Conservation (phyloP, 306 rosid species). For the Urtica urens region DNA sequence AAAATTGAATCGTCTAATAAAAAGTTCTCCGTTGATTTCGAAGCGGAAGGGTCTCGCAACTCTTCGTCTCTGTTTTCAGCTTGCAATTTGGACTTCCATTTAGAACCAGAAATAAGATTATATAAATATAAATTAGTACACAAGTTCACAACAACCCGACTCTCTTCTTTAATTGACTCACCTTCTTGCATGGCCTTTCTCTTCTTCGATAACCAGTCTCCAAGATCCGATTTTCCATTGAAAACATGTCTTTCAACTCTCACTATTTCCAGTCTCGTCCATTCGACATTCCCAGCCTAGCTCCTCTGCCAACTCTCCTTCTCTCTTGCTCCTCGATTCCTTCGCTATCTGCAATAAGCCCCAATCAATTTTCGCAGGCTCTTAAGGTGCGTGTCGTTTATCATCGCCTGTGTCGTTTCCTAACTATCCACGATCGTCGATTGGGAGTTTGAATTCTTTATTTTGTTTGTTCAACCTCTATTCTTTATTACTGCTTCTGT, state of each 20-base stretch:
- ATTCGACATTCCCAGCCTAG: constrained; percentile 6
- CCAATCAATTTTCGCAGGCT: too few relatives aligned
- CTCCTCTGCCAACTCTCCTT: constrained; percentile 6
- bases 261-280: background rate
- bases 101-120: too few relatives aligned
- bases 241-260: background rate
- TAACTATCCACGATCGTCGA: too few relatives aligned
- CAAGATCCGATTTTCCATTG: constrained; percentile 23
- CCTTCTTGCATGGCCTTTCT: constrained; percentile 10
- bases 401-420: background rate
- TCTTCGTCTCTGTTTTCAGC: too few relatives aligned
- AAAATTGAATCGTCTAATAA: too few relatives aligned
- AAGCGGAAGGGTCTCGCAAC: too few relatives aligned
- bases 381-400: constrained; percentile 7
- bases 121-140: too few relatives aligned
- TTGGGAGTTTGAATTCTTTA: background rate
- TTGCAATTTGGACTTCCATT: too few relatives aligned
- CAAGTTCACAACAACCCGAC: too few relatives aligned
- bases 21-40: too few relatives aligned
- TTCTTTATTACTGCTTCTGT: constrained; percentile 2
- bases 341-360: constrained; percentile 15
- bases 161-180: too few relatives aligned
- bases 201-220: background rate
- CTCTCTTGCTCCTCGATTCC: constrained; percentile 18
- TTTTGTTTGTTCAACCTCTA: background rate